Base-by-base conservation (phyloP, 257 asterid species). In the Verbascum thapsus region DNA sequence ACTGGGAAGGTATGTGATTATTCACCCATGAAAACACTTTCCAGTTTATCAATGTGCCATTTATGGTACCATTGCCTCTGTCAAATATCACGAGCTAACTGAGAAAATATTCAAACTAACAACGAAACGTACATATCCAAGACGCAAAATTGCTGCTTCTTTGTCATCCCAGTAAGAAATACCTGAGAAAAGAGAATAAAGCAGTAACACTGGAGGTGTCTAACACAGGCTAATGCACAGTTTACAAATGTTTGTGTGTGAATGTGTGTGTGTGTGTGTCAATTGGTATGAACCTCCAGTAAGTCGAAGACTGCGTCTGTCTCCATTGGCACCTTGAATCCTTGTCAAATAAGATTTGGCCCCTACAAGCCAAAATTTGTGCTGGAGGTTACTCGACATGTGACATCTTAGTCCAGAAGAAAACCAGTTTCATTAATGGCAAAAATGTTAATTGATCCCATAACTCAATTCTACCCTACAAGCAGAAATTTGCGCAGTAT, bases 91-190 rank as follows among this genome's bases (percentile, higher is more conserved):
- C 59, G 22, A 35, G 39, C 10, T 49, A 63, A 58, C 13, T 22
- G 43, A 22, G 32, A 53, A 30, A 67, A 47, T 43, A 47, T 37
- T 57, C 60, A 73, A 63, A 64, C 59, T 18, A 51, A 72, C 9
- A 10, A 53, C 6, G 61, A 49, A 62, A 62, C 88, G 48, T 84
- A 88, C 96, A 76, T 86, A 77, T 78, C 96, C 96, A 63, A 88
- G 60, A 51, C 95, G 95, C 75, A 88, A 74, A 57, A 35, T 58
- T 44, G 72, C 77, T 53, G 96, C 95, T 61, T 88, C 96, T 82
- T 76, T 74, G 72, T 86, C 95, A 62, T 76, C 83, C 94, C 88
- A 84, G 58, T 64, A 63, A 63, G 90, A 82, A 68, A 69, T 58
- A 60, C 90, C 96, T 88, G 84, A 65, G 38, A 82, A 19, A 50